Evolutionary conservation across 148 eudicot genomes (phyloP).

Genomic region (Rhododendron henanense): DNA sequence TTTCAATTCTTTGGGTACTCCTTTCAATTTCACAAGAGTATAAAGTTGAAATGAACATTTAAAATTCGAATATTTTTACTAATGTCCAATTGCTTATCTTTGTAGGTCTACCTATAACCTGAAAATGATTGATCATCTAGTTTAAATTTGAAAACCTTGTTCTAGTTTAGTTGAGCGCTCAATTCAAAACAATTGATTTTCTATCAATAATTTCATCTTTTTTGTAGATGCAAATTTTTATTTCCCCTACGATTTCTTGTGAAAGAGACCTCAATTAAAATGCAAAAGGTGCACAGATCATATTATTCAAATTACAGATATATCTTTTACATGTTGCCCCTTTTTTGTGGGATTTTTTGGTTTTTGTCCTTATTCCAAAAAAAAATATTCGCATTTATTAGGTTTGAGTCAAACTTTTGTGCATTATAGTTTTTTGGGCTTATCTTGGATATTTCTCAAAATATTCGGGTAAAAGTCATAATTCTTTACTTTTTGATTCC

Average conservation of each 20-base stretch:
- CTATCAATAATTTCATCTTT: neutral
- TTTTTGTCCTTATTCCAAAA: no score
- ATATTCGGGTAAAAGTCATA: no score
- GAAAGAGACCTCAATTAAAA: neutral
- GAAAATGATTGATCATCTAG: neutral
- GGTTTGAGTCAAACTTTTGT: no score
- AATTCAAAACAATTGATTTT: neutral
- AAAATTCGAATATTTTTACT: neutral
- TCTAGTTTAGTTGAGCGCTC: neutral
- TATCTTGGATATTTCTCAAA: no score
- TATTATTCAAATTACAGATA: neutral
- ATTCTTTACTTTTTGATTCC: no score
- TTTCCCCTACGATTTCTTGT: neutral
- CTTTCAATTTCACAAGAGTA: neutral
- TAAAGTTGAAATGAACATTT: neutral
- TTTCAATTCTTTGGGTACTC: neutral
- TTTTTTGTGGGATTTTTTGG: neutral
- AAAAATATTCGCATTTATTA: no score
- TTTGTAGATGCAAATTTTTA: neutral
- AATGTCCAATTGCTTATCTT: neutral
- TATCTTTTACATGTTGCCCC: neutral
- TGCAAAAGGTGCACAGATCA: neutral
- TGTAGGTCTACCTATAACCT: neutral
- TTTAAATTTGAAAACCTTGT: neutral
- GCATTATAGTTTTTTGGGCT: no score